These are phyloP conservation scores for Populus deltoides DNA, from an alignment of 345 rosid genomes.

Conservation along the genomic window DNA sequence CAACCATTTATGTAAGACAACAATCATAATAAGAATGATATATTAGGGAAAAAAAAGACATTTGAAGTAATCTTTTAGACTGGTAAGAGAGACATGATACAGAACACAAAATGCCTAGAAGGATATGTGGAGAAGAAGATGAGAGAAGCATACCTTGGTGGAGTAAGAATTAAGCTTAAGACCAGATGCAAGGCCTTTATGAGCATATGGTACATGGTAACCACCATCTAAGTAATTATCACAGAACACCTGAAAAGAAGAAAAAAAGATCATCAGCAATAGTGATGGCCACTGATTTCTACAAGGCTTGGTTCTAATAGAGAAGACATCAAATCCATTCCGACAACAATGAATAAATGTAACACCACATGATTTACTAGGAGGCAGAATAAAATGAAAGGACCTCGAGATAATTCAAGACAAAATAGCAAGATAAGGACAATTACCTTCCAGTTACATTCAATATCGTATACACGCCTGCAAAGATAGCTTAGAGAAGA, in stretches of 20 bases:
- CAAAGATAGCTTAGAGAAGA: slow-evolving; percentile 56
- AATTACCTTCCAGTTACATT: slow-evolving; percentile 91
- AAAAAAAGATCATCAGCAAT: background rate
- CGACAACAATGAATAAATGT: background rate
- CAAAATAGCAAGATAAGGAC: background rate
- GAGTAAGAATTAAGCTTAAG: slow-evolving; percentile 75
- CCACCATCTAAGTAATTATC: slow-evolving; percentile 98
- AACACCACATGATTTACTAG: background rate
- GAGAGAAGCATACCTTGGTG: slow-evolving; percentile 51
- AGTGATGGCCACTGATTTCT: background rate
- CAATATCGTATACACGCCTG: slow-evolving; percentile 68
- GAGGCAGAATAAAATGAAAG: background rate
- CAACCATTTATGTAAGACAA: background rate
- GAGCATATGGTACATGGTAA: slow-evolving; percentile 95
- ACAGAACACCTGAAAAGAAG: slow-evolving; percentile 69
- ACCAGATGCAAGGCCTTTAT: slow-evolving; percentile 76
- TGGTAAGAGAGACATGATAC: background rate
- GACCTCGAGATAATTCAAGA: background rate
- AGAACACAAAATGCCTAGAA: background rate
- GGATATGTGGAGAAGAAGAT: background rate
- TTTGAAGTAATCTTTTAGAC: background rate
- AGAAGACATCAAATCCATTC: background rate
- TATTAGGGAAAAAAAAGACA: background rate
- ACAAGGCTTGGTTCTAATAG: background rate
- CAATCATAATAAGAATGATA: background rate